Conservation (phyloP, 139 green algal genomes). For the Coelastrella sp. region DNA sequence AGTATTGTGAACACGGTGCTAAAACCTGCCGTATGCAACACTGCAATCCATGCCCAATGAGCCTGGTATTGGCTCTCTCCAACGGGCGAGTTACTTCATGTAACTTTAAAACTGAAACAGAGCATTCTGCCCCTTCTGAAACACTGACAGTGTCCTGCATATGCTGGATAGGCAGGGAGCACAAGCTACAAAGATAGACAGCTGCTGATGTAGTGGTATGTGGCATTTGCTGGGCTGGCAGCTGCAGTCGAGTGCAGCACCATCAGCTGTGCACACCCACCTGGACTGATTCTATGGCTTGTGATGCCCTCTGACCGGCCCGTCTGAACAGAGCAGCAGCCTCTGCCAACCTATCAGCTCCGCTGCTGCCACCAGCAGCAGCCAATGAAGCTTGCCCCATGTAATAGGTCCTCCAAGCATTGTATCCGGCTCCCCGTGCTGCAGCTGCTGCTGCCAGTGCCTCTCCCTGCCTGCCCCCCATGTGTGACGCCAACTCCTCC, state of each 20-base stretch:
- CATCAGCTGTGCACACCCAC: background rate
- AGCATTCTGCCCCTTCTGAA: too few relatives aligned
- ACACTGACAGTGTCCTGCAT: too few relatives aligned
- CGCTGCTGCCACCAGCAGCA: constrained; percentile 55
- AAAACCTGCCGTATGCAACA: too few relatives aligned
- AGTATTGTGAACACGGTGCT: too few relatives aligned
- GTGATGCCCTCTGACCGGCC: constrained; percentile 54
- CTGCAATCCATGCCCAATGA: too few relatives aligned
- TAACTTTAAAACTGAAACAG: too few relatives aligned
- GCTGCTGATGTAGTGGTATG: too few relatives aligned
- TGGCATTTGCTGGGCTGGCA: too few relatives aligned
- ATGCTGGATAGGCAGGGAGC: too few relatives aligned
- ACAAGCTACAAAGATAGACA: too few relatives aligned
- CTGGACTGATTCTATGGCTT: constrained; percentile 31
- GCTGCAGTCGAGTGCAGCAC: background rate
- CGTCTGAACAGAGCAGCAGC: constrained; percentile 71
- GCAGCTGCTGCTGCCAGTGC: constrained; percentile 62
- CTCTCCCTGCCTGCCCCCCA: constrained; percentile 48
- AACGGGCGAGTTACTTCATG: too few relatives aligned
- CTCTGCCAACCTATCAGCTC: constrained; percentile 56
- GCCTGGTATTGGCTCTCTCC: too few relatives aligned
- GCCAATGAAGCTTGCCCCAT: constrained; percentile 23
- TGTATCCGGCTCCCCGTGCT: constrained; percentile 28
- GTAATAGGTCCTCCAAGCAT: constrained; percentile 28
- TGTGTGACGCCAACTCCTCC: constrained; percentile 53